phyloP scores from a whole-genome alignment of 2,329 filamentous ascomycete genomes.

The Colletotrichum plurivorum region DNA sequence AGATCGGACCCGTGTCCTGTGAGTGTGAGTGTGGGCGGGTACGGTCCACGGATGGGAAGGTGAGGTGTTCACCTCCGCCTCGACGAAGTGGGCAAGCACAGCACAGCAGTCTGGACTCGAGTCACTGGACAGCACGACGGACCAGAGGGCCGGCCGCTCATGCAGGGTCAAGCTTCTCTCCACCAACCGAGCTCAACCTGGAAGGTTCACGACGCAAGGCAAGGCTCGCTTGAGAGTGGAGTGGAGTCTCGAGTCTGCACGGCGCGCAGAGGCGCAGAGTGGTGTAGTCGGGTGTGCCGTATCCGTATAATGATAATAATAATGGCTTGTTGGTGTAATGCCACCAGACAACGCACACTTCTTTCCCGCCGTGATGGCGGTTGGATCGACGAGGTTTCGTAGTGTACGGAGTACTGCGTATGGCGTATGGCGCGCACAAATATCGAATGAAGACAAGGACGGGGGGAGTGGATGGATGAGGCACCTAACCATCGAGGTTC shows the following conservation, averaged over 20 bases:
- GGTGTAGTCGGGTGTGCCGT: too few relatives aligned
- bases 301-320: too few relatives aligned
- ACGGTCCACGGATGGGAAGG: too few relatives aligned
- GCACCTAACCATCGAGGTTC: neutral
- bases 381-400: too few relatives aligned
- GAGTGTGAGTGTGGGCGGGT: neutral
- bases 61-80: neutral
- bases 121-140: neutral
- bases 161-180: conserved; percentile 23
- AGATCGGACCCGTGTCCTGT: conserved; percentile 12
- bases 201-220: conserved; percentile 25
- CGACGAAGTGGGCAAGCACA: neutral
- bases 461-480: neutral
- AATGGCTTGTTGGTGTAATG: too few relatives aligned
- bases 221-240: conserved; percentile 5
- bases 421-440: neutral
- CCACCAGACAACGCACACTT: too few relatives aligned
- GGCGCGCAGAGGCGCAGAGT: neutral
- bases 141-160: neutral
- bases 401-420: neutral
- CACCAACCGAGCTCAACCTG: conserved; percentile 25
- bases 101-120: neutral
- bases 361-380: neutral
- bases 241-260: conserved; percentile 2
- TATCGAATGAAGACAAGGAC: neutral